A percentile compares a stretch with the other conserved stretches of the same genome.
Evolutionary conservation across 2,329 filamentous ascomycete species (phyloP).

Genomic region (Colletotrichum higginsianum): DNA sequence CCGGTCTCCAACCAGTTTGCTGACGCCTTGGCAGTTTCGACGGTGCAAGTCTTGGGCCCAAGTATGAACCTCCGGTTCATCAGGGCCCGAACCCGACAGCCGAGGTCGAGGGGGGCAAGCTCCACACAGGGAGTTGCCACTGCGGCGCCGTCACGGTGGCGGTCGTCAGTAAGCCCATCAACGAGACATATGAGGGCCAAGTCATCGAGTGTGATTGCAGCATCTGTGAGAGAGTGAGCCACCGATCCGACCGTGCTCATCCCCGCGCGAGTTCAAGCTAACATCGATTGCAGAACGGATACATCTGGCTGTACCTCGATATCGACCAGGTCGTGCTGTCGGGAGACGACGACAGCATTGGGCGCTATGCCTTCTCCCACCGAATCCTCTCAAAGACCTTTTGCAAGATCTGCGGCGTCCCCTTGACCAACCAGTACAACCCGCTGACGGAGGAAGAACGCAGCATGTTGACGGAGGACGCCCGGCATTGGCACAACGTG

Average conservation of each 20-base stretch:
- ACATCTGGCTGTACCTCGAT: constrained; percentile 61
- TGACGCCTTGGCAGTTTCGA: constrained; percentile 53
- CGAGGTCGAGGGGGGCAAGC: constrained; percentile 54
- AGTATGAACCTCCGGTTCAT: constrained; percentile 55
- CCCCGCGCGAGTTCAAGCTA: constrained; percentile 5
- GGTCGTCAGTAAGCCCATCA: constrained; percentile 58
- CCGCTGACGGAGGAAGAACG: constrained; percentile 54
- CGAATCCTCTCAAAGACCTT: constrained; percentile 58
- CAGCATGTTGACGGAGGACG: constrained; percentile 50
- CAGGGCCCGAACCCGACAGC: constrained; percentile 58
- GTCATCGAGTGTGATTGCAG: constrained; percentile 67
- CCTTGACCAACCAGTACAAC: constrained; percentile 53
- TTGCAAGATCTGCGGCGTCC: constrained; percentile 64
- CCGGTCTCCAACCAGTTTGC: not conserved
- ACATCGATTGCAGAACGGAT: constrained; percentile 53
- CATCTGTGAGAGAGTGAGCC: constrained; percentile 59
- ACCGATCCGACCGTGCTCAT: not conserved
- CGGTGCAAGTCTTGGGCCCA: constrained; percentile 50
- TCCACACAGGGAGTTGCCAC: constrained; percentile 68
- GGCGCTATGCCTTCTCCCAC: constrained; percentile 54
- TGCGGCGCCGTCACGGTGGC: constrained; percentile 65
- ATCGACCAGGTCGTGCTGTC: constrained; percentile 57
- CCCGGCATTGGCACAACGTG: constrained; percentile 43
- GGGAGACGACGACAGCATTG: constrained; percentile 56
- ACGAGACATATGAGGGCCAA: constrained; percentile 52